phyloP scores from a whole-genome alignment of 2,329 filamentous ascomycete genomes.

The Ophiosphaerella narmari region DNA sequence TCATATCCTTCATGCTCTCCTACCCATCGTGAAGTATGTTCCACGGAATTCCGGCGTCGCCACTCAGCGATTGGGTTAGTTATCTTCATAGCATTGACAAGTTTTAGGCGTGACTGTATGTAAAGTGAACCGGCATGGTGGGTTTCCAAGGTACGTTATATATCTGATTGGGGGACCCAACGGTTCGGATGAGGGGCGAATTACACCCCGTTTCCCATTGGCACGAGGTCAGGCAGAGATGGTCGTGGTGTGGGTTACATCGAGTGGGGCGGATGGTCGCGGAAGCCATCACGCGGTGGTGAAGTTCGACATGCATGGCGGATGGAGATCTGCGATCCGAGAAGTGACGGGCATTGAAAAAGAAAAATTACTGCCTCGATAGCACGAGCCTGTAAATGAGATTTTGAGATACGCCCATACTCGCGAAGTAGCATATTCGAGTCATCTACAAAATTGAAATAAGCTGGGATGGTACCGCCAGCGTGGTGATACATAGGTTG shows the following conservation, averaged over 20 bases:
- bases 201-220: conserved; percentile 3
- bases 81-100: conserved; percentile 4
- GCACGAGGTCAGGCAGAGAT: conserved; percentile 9
- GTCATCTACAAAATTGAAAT: no score
- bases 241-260: not conserved
- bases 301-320: no score
- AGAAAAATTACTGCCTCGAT: no score
- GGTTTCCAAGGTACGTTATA: conserved; percentile 1
- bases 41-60: conserved; percentile 18
- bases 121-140: not conserved
- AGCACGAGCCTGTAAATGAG: no score
- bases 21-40: conserved; percentile 17
- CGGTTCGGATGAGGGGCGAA: not conserved
- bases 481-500: no score
- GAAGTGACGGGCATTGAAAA: no score
- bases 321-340: no score
- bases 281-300: not conserved
- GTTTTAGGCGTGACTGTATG: not conserved
- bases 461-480: no score
- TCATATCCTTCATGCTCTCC: conserved; percentile 30
- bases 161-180: conserved; percentile 1
- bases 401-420: no score
- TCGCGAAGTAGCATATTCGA: no score
- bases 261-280: conserved; percentile 13
- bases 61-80: conserved; percentile 22